Conservation (phyloP, 2,329 filamentous ascomycete species). For the Aspergillus bombycis region DNA sequence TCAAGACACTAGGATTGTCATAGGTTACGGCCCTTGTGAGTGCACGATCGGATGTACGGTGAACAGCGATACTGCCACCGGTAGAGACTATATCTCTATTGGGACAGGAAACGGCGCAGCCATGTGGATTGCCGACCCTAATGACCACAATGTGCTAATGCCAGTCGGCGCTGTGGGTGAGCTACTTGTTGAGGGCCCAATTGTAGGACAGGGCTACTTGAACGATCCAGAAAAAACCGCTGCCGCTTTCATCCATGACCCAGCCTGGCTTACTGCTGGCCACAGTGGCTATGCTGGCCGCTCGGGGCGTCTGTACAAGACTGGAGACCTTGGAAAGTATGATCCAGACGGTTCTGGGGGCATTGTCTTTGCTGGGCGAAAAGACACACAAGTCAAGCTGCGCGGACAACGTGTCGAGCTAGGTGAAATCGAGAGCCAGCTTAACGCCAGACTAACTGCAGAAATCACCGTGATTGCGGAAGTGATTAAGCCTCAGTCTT, state of each 20-base stretch:
- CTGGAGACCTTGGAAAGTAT: constrained; percentile 44
- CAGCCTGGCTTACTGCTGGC: constrained; percentile 39
- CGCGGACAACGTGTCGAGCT: constrained; percentile 49
- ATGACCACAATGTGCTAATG: constrained; percentile 39
- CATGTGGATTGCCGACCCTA: constrained; percentile 46
- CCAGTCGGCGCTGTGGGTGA: constrained; percentile 53
- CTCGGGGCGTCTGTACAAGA: constrained; percentile 43
- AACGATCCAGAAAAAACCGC: constrained; percentile 43
- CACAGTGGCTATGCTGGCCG: constrained; percentile 29
- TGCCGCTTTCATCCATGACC: constrained; percentile 40
- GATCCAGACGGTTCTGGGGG: constrained; percentile 42
- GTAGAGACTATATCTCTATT: constrained; percentile 43
- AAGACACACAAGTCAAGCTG: constrained; percentile 47
- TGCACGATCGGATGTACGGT: constrained; percentile 47
- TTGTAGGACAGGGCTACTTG: constrained; percentile 52
- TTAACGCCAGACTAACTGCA: constrained; percentile 31
- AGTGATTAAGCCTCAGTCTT: constrained; percentile 45
- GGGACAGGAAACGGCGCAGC: constrained; percentile 40
- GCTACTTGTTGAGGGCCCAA: constrained; percentile 51
- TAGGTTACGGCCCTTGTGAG: constrained; percentile 49
- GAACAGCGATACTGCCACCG: constrained; percentile 38
- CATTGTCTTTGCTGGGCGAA: constrained; percentile 43
- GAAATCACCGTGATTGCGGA: constrained; percentile 50
- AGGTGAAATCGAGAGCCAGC: constrained; percentile 45
- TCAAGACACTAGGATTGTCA: constrained; percentile 47